Conservation (phyloP, 2,329 filamentous ascomycete genomes). For the Karstenula rhodostoma region DNA sequence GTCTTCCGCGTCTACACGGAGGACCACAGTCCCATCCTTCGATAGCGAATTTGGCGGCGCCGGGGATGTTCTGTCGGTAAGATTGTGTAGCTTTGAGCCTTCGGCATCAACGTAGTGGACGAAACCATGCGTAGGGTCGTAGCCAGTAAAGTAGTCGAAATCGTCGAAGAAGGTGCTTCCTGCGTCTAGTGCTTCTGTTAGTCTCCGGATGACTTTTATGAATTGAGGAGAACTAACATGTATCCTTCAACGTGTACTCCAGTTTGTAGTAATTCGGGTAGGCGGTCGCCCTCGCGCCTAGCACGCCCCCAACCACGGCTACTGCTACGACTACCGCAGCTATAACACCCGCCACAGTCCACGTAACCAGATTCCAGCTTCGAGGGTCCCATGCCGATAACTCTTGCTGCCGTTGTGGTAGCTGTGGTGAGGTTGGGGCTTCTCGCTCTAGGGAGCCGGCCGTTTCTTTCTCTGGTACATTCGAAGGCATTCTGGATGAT, state of each 20-base stretch:
- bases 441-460: background rate
- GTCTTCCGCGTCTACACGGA: constrained; percentile 53
- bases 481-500: background rate
- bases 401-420: constrained; percentile 2
- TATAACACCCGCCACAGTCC: constrained; percentile 18
- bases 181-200: constrained; percentile 16
- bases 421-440: constrained; percentile 4
- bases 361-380: constrained; percentile 20
- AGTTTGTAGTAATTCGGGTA: constrained; percentile 31
- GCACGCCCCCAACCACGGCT: constrained; percentile 23
- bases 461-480: constrained; percentile 11
- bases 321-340: constrained; percentile 14
- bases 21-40: constrained; percentile 22
- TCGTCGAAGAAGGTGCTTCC: constrained; percentile 35
- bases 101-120: constrained; percentile 30
- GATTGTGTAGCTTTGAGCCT: constrained; percentile 23
- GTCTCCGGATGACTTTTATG: background rate
- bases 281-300: constrained; percentile 25
- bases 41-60: constrained; percentile 9
- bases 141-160: constrained; percentile 36
- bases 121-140: constrained; percentile 34
- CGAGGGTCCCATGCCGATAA: constrained; percentile 20
- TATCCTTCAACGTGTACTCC: constrained; percentile 28
- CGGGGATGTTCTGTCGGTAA: constrained; percentile 19
- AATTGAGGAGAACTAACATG: constrained; percentile 16